Evolutionary conservation across 2,329 filamentous ascomycete species (phyloP), one percentile per base, ranked within the genome.

Genomic region (Davidsoniella neocaledoniae): DNA sequence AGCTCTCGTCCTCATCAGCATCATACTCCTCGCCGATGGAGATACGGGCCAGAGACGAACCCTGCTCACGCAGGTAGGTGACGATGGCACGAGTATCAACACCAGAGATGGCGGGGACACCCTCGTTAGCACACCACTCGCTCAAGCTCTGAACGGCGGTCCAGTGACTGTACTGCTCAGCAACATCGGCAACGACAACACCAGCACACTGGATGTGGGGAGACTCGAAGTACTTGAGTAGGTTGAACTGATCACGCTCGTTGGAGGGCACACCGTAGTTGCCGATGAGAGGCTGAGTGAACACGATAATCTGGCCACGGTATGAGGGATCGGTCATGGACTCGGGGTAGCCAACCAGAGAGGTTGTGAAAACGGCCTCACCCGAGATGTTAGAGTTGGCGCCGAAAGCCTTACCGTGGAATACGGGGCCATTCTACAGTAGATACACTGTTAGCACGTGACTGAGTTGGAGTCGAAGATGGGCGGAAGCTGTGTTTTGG

Each of bases 351-450:
- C 91, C 91, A 53, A 98, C 91, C 50, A 96, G 79, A 21, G 90
- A 95, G 54, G 91, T 96, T 55, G 91, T 96, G 73, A 98, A 98
- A 64, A 96, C 91, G 43, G 91, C 91, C 72, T 98, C 91, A 58
- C 91, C 91, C 55, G 88, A 94, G 63, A 96, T 85, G 74, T 95
- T 98, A 65, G 83, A 78, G 66, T 93, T 91, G 62, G 91, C 91
- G 60, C 91, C 91, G 60, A 96, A 98, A 53, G 90, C 94, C 64
- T 85, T 94, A 63, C 91, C 91, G 60, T 86, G 85, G 72, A 94
- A 96, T 62, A 96, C 82, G 42, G 91, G 91, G 54, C 91, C 91
- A 70, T 94, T 86, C 79, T 87, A 61, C 33, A 53, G 54, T 48
- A 54, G 46, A 26, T 12, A 10, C 29, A 33, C 29, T 33, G 29